These are phyloP conservation scores for Erodium maritimum DNA, from an alignment of 345 rosid species.

Conservation along the genomic window DNA sequence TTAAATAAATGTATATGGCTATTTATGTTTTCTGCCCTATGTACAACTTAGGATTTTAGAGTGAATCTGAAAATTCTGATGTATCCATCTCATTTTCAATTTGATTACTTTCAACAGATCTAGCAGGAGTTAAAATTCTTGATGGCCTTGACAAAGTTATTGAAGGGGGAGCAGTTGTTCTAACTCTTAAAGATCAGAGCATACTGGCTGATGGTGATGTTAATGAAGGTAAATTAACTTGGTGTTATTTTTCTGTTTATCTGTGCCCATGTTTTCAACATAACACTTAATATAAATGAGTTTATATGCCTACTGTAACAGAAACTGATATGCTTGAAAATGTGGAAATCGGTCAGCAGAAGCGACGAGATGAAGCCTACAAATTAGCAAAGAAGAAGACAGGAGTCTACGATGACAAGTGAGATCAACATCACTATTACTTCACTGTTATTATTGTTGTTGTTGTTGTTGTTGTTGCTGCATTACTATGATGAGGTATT, in stretches of 20 bases:
- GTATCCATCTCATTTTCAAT: constrained; percentile 3
- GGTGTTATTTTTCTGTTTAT: constrained; percentile 8
- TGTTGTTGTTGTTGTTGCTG: too few relatives aligned
- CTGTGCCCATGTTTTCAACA: constrained; percentile 1
- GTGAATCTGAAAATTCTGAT: too few relatives aligned
- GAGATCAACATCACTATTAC: constrained; percentile 14
- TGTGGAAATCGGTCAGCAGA: constrained; percentile 96
- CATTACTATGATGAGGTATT: too few relatives aligned
- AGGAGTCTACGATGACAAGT: constrained; percentile 80
- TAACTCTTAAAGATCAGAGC: constrained; percentile 85
- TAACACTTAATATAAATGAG: constrained; percentile 8
- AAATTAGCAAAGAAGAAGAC: constrained; percentile 80
- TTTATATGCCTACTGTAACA: constrained; percentile 33
- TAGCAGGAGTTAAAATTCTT: constrained; percentile 78
- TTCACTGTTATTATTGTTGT: not conserved
- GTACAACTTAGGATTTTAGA: too few relatives aligned
- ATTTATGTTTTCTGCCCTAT: too few relatives aligned
- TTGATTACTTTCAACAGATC: constrained; percentile 36
- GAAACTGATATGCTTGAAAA: constrained; percentile 96
- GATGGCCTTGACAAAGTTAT: constrained; percentile 88
- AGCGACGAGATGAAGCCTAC: constrained; percentile 77
- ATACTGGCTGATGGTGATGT: constrained; percentile 75
- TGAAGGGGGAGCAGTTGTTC: constrained; percentile 92
- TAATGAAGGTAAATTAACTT: constrained; percentile 55
- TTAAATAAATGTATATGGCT: too few relatives aligned